phyloP scores from a whole-genome alignment of 148 eudicot genomes.

The Talinum fruticosum region DNA sequence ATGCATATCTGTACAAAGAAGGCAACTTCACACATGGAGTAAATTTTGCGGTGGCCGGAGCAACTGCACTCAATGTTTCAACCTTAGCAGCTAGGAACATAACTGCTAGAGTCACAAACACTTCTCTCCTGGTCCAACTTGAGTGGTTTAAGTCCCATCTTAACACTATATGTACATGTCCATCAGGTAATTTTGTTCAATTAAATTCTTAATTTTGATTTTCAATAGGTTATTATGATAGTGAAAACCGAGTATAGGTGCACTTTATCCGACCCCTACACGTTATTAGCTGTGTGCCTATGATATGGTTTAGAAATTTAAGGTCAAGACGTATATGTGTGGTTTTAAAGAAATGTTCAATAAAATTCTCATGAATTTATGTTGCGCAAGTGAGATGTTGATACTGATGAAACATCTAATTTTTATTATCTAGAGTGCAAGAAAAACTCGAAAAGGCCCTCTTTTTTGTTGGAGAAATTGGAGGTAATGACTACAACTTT shows the following conservation, averaged over 20 bases:
- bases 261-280: background rate
- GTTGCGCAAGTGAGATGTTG: background rate
- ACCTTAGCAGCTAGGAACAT: slow-evolving; percentile 14
- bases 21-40: slow-evolving; percentile 24
- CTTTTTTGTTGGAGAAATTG: slow-evolving; percentile 42
- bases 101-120: background rate
- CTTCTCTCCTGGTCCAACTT: slow-evolving; percentile 24
- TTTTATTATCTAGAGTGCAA: slow-evolving; percentile 19
- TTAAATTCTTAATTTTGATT: background rate
- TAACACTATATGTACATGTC: background rate
- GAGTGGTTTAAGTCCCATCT: slow-evolving; percentile 27
- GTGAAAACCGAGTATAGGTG: background rate
- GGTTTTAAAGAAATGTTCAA: background rate
- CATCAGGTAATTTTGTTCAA: slow-evolving; percentile 6
- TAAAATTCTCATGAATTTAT: background rate
- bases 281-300: background rate
- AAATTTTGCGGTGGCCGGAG: slow-evolving; percentile 27
- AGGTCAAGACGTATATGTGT: background rate
- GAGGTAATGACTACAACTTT: slow-evolving; percentile 41
- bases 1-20: slow-evolving; percentile 17
- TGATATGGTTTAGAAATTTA: background rate
- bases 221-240: too few relatives aligned
- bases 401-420: background rate
- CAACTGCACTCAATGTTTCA: slow-evolving; percentile 17
- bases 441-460: slow-evolving; percentile 30